Base-by-base conservation (phyloP, 257 asterid genomes). In the Fraxinus anomala region DNA sequence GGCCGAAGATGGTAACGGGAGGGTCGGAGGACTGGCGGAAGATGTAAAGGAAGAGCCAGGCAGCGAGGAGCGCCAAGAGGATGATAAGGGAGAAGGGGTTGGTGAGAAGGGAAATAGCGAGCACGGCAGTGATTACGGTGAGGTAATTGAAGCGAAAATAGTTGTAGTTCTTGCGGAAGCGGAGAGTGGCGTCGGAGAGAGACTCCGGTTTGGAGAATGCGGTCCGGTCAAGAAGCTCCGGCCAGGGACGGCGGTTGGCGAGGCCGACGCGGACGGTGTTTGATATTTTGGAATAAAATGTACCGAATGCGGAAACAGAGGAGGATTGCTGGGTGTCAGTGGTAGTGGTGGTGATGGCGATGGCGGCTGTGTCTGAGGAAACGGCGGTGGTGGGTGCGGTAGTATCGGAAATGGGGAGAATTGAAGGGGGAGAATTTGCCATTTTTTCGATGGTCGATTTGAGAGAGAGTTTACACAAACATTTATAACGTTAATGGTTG, bases 41-140 rank as follows among this genome's bases (percentile, higher is more conserved):
- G 80, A 87, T 76, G 82, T 91, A 91, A 34, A 91, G 89, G 81
- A 89, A 91, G 39, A 91, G 51, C 96, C 96, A 91, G 40, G 88
- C 89, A 24, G 88, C 88, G 17, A 88, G 90, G 16, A 91, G 92
- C 37, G 76, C 90, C 0, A 85, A 30, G 56, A 89, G 92, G 67
- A 89, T 37, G 85, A 89, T 33, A 44, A 91, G 86, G 21, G 96
- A 87, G 80, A 89, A 44, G 0, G 96, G 96, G 40, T 89, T 85
- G 2, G 96, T 87, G 3, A 91, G 74, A 51, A 91, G 90, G 14
- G 87, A 78, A 77, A 91, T 21, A 0, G 90, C 90, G 36, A 91
- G 88, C 39, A 91, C 90, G 24, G 40, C 80, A 36, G 91, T 82
- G 70, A 89, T 66, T 24, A 85, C 56, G 63, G 87, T 73, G 54